These are phyloP conservation scores for Planoprotostelium fungivorum DNA, from an alignment of 78 protist species.

Conservation along the genomic window DNA sequence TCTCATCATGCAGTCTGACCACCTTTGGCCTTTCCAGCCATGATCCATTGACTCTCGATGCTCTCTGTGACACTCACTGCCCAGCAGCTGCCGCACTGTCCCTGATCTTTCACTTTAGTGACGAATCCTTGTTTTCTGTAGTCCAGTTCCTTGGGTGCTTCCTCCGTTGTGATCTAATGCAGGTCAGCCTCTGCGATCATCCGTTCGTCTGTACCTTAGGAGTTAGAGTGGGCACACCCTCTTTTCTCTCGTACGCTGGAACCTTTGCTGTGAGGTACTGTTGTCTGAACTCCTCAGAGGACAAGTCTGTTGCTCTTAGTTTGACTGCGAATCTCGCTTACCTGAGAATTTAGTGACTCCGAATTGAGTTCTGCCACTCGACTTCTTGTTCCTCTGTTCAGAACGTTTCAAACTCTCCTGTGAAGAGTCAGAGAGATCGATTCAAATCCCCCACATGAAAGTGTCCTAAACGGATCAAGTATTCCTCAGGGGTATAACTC, in stretches of 20 bases:
- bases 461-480: not conserved
- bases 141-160: not conserved
- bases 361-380: not conserved
- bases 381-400: not conserved
- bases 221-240: not conserved
- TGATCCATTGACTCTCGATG: slow-evolving; percentile 9
- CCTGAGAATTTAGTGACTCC: not conserved
- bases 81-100: slow-evolving; percentile 47
- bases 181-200: not conserved
- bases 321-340: not conserved
- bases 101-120: slow-evolving; percentile 53
- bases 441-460: not conserved
- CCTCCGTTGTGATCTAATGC: not conserved
- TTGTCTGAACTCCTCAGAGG: not conserved
- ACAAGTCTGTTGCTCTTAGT: not conserved
- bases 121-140: slow-evolving; percentile 52
- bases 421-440: not conserved
- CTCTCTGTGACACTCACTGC: slow-evolving; percentile 17
- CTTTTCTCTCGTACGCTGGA: not conserved
- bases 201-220: not conserved
- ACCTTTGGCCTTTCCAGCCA: slow-evolving; percentile 26
- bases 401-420: not conserved
- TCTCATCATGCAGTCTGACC: not conserved
- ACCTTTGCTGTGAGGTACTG: not conserved
- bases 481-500: too few relatives aligned